A percentile compares a stretch with the other conserved stretches of the same genome.
phyloP scores from a whole-genome alignment of 192 early-diverging fungal species.

The Spinellus fusiger region DNA sequence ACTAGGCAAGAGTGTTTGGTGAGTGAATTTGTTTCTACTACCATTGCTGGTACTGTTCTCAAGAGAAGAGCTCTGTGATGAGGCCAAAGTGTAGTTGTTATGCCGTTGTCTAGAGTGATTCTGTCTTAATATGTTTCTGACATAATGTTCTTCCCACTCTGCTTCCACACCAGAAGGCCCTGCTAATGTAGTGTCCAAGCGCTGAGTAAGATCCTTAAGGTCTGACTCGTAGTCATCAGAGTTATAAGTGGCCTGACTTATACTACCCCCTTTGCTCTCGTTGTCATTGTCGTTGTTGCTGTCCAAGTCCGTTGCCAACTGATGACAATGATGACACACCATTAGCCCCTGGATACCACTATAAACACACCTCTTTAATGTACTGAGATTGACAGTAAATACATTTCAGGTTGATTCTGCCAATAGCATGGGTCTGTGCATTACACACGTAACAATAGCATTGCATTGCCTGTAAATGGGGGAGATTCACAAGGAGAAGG shows the following conservation, averaged over 20 bases:
- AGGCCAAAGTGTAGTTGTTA: too few relatives aligned
- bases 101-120: too few relatives aligned
- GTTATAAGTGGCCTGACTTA: background rate
- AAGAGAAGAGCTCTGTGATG: too few relatives aligned
- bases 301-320: background rate
- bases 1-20: too few relatives aligned
- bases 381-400: background rate
- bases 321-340: too few relatives aligned
- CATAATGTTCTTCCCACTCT: background rate
- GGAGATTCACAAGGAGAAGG: too few relatives aligned
- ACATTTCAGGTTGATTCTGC: background rate
- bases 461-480: background rate
- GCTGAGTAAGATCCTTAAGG: background rate
- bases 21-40: too few relatives aligned
- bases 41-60: too few relatives aligned
- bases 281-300: too few relatives aligned
- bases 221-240: background rate
- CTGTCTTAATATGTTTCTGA: too few relatives aligned
- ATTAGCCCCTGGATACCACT: too few relatives aligned
- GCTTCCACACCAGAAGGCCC: background rate
- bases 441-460: background rate
- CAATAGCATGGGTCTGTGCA: background rate
- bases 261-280: too few relatives aligned
- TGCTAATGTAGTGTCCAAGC: background rate
- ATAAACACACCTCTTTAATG: background rate